Base-by-base conservation (phyloP, 2,329 filamentous ascomycete genomes). In the Rosellinia necatrix region DNA sequence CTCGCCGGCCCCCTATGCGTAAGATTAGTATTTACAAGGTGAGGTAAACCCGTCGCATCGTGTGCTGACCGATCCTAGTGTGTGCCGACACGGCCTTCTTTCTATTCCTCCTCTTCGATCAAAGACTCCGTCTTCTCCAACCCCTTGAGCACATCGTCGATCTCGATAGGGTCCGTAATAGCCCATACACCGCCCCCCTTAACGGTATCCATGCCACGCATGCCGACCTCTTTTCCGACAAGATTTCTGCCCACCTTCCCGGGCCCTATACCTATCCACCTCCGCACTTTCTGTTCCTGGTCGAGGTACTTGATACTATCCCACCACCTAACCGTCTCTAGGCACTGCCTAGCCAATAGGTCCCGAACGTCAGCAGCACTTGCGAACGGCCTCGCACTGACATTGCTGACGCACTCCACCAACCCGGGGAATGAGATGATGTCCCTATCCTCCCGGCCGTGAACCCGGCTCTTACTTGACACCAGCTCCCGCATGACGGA, bases 281-380 rank as follows among this genome's bases (percentile, higher is more conserved):
- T 80, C 66, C 87, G 81, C 15, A 96, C 90, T 60, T 87, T 87
- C 68, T 88, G 83, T 66, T 94, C 86, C 70, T 94, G 87, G 71
- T 97, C 91, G 46, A 97, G 77, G 68, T 96, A 96, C 63, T 85
- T 86, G 66, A 97, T 92, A 66, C 90, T 94, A 64, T 96, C 91
- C 87, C 92, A 96, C 93, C 93, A 97, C 56, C 84, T 81, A 37
- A 97, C 91, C 25, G 92, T 97, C 75, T 96, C 91, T n/a, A 94
- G 85, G 59, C 89, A 92, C 68, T 92, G 89, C 44, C 90, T 77
- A 1, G 92, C 87, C 46, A 96, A 77, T 41, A 96, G 75, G 60
- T 96, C 87, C 70, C 90, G 90, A 27, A 97, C 77, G 61, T 96
- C 84, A 35, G 85, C 84, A 64, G 84, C 86, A 62, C 83, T 90